Evolutionary conservation across 257 asterid species (phyloP), one percentile per base, ranked within the genome.

Genomic region (Voacanga thouarsii): DNA sequence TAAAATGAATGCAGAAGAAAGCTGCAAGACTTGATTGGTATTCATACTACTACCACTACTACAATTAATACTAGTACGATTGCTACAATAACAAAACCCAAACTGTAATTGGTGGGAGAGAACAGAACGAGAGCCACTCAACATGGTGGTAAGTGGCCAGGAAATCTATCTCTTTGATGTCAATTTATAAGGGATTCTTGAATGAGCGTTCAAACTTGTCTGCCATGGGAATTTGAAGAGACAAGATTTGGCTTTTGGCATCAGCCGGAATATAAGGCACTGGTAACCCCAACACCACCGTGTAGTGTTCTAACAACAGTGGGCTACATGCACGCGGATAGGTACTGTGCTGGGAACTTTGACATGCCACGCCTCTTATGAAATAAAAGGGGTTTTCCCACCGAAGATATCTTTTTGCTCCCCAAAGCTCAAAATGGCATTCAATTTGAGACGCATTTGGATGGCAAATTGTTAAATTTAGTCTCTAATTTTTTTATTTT

Each of bases 81-180:
- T 18, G 39, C 28, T 44, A 67, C 67, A 68, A 53, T 43, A 33
- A 65, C 65, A 49, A 33, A 53, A n/a, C 4, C 66, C 66, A n/a
- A 33, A 8, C 45, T 73, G 77, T 39, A 49, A 79, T 14, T 63
- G 57, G 70, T 43, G 82, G 61, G 79, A 56, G 45, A 74, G 55
- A 33, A 75, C 44, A 16, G 55, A 16, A 24, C 83, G 83, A 44
- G 79, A 67, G 64, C 75, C 74, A 30, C 75, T 43, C 78, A 80
- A 74, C 83, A 80, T 63, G 23, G 63, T 45, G 33, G 55, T 6
- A 55, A 6, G 39, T 12, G 28, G 15, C 4, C 6, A 33, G 39
- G 26, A 28, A 57, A 26, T 71, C 75, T 10, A n/a, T 71, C 74
- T n/a, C 10, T 71, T 71, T 71, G 21, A 7, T n/a, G 23, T 71